These are phyloP conservation scores for Chenopodium berlandieri DNA, from an alignment of 148 eudicot genomes.

Conservation along the genomic window DNA sequence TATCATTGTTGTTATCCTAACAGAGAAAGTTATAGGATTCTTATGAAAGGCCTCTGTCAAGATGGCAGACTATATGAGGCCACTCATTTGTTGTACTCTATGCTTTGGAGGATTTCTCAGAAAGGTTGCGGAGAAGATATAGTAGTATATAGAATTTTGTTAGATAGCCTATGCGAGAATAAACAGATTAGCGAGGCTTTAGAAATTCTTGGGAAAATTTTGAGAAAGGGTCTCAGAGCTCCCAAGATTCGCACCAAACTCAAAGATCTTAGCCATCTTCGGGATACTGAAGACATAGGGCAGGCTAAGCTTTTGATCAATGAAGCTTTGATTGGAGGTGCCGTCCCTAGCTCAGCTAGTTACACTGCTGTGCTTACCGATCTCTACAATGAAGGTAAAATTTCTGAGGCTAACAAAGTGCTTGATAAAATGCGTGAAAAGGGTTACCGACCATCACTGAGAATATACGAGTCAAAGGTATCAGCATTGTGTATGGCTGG, in stretches of 20 bases:
- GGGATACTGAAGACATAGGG: conserved; percentile 36
- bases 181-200: conserved; percentile 63
- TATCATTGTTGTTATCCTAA: conserved; percentile 61
- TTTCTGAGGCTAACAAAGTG: conserved; percentile 55
- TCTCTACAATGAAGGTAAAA: conserved; percentile 60
- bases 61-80: conserved; percentile 75
- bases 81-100: conserved; percentile 73
- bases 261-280: conserved; percentile 43
- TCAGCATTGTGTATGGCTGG: conserved; percentile 49
- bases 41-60: conserved; percentile 80
- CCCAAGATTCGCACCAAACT: conserved; percentile 55
- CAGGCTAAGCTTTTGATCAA: conserved; percentile 51
- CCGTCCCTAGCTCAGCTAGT: conserved; percentile 62
- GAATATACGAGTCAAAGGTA: conserved; percentile 66
- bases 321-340: conserved; percentile 67
- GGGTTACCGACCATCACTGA: conserved; percentile 49
- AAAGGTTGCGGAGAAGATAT: conserved; percentile 89
- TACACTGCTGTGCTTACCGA: conserved; percentile 62
- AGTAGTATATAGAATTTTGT: conserved; percentile 63
- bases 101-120: conserved; percentile 86
- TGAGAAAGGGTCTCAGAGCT: conserved; percentile 74
- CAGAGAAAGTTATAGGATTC: conserved; percentile 60
- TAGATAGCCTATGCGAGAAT: conserved; percentile 64
- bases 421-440: conserved; percentile 53
- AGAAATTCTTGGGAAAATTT: conserved; percentile 62